Evolutionary conservation across 176 grass and related monocot species (phyloP).

Genomic region (sorghum (Sorghum bicolor)): DNA sequence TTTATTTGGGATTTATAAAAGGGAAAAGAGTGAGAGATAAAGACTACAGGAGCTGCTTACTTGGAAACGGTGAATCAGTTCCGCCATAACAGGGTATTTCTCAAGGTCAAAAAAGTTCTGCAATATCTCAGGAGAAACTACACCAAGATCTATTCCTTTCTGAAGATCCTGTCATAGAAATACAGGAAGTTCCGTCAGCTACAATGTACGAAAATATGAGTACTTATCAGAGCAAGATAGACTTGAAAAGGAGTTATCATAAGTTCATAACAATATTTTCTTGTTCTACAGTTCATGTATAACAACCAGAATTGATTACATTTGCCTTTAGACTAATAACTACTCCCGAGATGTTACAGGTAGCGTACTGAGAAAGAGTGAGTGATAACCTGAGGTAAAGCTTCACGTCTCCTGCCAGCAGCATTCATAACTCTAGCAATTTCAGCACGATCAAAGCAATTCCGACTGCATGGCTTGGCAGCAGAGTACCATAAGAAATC

Average conservation of each 20-base stretch:
- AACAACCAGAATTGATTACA: not conserved
- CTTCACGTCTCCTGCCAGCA: constrained; percentile 80
- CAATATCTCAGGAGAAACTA: constrained; percentile 93
- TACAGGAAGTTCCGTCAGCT: constrained; percentile 7
- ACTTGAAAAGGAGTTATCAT: not conserved
- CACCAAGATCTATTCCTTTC: constrained; percentile 93
- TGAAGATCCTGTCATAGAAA: constrained; percentile 69
- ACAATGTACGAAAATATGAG: constrained; percentile 1
- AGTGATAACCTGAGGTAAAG: constrained; percentile 78
- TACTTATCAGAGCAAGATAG: not conserved
- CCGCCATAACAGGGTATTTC: constrained; percentile 73
- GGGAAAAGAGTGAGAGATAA: constrained; percentile 13
- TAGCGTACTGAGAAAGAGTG: constrained; percentile 6
- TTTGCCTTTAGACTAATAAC: not conserved
- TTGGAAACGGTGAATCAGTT: constrained; percentile 92
- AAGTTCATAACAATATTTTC: not conserved
- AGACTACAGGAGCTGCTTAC: constrained; percentile 40
- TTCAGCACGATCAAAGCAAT: constrained; percentile 99
- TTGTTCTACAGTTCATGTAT: not conserved
- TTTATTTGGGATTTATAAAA: not conserved
- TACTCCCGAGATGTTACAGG: not conserved
- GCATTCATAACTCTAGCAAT: constrained; percentile 99
- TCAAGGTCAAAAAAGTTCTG: constrained; percentile 99
- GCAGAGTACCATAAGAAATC: constrained; percentile 99
- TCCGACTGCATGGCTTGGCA: constrained; percentile 86